These are phyloP conservation scores for Acanthamoeba triangularis DNA, from an alignment of 208 protist genomes.

Conservation along the genomic window DNA sequence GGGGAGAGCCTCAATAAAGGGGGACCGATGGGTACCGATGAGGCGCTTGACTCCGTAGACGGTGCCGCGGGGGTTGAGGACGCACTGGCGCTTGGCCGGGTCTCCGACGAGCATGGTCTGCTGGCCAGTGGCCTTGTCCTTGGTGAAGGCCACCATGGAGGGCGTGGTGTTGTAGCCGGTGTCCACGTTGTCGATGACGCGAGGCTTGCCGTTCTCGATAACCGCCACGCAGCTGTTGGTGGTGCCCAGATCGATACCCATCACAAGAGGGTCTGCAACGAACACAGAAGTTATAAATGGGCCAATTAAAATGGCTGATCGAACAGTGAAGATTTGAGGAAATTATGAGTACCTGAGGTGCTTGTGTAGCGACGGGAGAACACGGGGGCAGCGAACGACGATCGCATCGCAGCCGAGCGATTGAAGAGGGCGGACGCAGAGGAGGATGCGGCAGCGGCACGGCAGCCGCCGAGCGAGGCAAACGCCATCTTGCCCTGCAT, in stretches of 20 bases:
- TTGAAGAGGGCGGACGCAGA: neutral
- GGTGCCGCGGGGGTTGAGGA: constrained; percentile 96
- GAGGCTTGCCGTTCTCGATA: constrained; percentile 88
- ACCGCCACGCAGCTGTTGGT: constrained; percentile 98
- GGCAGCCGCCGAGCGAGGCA: constrained; percentile 2
- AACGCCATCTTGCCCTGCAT: constrained; percentile 31
- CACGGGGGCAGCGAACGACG: neutral
- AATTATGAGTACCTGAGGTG: neutral
- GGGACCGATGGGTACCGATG: constrained; percentile 88
- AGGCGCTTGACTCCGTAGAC: constrained; percentile 97
- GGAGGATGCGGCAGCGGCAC: neutral
- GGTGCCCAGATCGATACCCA: constrained; percentile 99
- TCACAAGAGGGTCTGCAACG: too few species aligned
- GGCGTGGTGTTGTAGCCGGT: constrained; percentile 93
- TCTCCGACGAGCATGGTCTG: constrained; percentile 94
- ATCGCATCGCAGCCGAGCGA: constrained; percentile 10
- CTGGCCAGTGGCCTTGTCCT: constrained; percentile 88
- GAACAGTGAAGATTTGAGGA: too few species aligned
- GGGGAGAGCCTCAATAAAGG: neutral
- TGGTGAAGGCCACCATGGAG: constrained; percentile 97
- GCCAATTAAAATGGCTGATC: too few species aligned
- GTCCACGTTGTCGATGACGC: constrained; percentile 93
- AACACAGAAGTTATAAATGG: too few species aligned
- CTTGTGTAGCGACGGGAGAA: constrained; percentile 3
- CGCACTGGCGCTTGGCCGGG: constrained; percentile 92